phyloP scores from a whole-genome alignment of 2,329 filamentous ascomycete species.

The Epichloe sp. region DNA sequence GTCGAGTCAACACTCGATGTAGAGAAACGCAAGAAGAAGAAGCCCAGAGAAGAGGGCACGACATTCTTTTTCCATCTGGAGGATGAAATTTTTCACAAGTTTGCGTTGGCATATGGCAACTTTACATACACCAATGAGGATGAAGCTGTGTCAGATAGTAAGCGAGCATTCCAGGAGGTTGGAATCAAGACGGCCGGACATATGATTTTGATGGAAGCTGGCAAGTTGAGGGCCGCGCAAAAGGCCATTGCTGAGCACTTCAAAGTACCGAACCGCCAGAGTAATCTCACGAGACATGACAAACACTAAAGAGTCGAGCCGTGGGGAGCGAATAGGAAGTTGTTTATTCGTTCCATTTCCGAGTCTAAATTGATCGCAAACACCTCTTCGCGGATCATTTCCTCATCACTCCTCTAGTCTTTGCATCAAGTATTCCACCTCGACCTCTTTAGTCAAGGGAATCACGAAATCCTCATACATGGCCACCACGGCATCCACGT shows the following conservation, averaged over 20 bases:
- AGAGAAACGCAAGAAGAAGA: slow-evolving; percentile 48
- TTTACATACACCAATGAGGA: slow-evolving; percentile 73
- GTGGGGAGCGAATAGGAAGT: too few species aligned
- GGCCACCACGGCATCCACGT: slow-evolving; percentile 77
- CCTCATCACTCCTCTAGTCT: slow-evolving; percentile 41
- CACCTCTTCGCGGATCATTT: background rate
- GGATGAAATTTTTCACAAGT: slow-evolving; percentile 74
- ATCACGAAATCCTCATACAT: slow-evolving; percentile 94
- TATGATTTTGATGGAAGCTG: slow-evolving; percentile 74
- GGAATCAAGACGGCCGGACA: slow-evolving; percentile 76
- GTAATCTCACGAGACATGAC: too few species aligned
- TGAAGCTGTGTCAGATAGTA: slow-evolving; percentile 75
- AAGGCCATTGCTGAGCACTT: slow-evolving; percentile 67
- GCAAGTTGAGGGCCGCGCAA: slow-evolving; percentile 62
- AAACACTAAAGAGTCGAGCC: too few species aligned
- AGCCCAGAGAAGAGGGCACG: slow-evolving; percentile 45
- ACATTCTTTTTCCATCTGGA: slow-evolving; percentile 91
- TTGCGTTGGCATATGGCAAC: slow-evolving; percentile 55
- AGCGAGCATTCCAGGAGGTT: slow-evolving; percentile 86
- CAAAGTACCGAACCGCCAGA: slow-evolving; percentile 16
- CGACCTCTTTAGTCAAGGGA: slow-evolving; percentile 92
- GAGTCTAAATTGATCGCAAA: background rate
- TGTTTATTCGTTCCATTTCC: too few species aligned
- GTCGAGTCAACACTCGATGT: slow-evolving; percentile 67
- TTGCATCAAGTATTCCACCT: slow-evolving; percentile 97